Percentiles rank a stretch among this genome's conserved stretches.
These are phyloP conservation scores for Myriosclerotinia duriaeana DNA, from an alignment of 2,329 filamentous ascomycete genomes.

Conservation along the genomic window DNA sequence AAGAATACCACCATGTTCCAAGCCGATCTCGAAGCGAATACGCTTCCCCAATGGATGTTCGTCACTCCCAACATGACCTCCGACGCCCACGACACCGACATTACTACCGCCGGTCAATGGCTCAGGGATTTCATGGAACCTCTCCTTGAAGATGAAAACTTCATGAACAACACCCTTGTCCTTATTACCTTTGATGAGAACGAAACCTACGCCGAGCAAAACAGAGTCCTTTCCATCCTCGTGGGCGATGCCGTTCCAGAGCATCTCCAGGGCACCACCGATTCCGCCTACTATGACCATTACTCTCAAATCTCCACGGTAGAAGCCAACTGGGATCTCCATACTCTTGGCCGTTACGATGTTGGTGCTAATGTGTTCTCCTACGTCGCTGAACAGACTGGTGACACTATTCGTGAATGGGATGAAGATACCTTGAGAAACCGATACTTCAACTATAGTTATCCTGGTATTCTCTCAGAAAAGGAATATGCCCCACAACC, in stretches of 20 bases:
- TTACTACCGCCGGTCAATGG: constrained; percentile 69
- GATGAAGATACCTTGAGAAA: constrained; percentile 37
- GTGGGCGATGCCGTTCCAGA: constrained; percentile 71
- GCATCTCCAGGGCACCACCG: constrained; percentile 64
- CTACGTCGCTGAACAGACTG: constrained; percentile 59
- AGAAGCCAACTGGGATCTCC: constrained; percentile 65
- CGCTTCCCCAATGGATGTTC: constrained; percentile 64
- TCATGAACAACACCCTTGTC: constrained; percentile 74
- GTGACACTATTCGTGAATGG: constrained; percentile 48
- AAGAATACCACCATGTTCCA: constrained; percentile 74
- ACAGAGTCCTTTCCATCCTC: constrained; percentile 69
- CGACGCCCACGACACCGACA: constrained; percentile 72
- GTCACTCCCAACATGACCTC: constrained; percentile 54
- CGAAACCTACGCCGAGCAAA: constrained; percentile 64
- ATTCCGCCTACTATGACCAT: constrained; percentile 70
- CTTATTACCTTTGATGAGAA: constrained; percentile 80
- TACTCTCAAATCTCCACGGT: constrained; percentile 69
- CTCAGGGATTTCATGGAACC: constrained; percentile 66
- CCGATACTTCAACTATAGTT: constrained; percentile 48
- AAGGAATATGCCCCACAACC: constrained; percentile 38
- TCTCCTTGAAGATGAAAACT: constrained; percentile 65
- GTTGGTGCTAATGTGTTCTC: constrained; percentile 70
- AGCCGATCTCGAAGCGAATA: constrained; percentile 60
- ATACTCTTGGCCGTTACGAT: constrained; percentile 69
- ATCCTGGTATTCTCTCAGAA: constrained; percentile 45